phyloP scores from a whole-genome alignment of 2,329 filamentous ascomycete genomes.

The Colletotrichum gigasporum region DNA sequence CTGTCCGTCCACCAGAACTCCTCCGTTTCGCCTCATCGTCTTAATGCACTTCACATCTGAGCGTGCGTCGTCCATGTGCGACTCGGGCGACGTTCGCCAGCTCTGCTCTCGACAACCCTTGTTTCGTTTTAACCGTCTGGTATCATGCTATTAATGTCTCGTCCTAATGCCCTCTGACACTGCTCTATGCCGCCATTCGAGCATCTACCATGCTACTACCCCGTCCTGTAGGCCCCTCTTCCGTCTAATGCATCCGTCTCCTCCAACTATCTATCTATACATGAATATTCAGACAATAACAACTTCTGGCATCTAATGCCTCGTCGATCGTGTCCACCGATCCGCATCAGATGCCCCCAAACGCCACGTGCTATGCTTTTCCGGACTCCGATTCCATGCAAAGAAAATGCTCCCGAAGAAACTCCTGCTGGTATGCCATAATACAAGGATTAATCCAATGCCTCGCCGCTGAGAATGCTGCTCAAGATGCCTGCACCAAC shows the following conservation, averaged over 20 bases:
- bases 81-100: constrained; percentile 7
- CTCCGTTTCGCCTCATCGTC: constrained; percentile 26
- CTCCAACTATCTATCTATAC: neutral
- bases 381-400: constrained; percentile 32
- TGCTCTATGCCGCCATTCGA: constrained; percentile 2
- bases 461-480: constrained; percentile 70
- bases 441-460: constrained; percentile 55
- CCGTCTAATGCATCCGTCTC: neutral
- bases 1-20: constrained; percentile 5
- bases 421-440: constrained; percentile 25
- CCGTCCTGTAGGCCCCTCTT: neutral
- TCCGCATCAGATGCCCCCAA: constrained; percentile 12
- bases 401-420: neutral
- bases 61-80: constrained; percentile 5
- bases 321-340: neutral
- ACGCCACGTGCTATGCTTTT: constrained; percentile 33
- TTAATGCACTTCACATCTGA: constrained; percentile 14
- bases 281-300: constrained; percentile 3
- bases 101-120: constrained; percentile 7
- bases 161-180: constrained; percentile 1
- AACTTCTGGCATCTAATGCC: neutral
- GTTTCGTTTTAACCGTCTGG: constrained; percentile 29
- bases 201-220: constrained; percentile 12
- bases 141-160: constrained; percentile 31
- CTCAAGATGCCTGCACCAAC: constrained; percentile 68